phyloP scores from a whole-genome alignment of 225 moss, liverwort and hornwort species.

The Marchantia polymorpha region DNA sequence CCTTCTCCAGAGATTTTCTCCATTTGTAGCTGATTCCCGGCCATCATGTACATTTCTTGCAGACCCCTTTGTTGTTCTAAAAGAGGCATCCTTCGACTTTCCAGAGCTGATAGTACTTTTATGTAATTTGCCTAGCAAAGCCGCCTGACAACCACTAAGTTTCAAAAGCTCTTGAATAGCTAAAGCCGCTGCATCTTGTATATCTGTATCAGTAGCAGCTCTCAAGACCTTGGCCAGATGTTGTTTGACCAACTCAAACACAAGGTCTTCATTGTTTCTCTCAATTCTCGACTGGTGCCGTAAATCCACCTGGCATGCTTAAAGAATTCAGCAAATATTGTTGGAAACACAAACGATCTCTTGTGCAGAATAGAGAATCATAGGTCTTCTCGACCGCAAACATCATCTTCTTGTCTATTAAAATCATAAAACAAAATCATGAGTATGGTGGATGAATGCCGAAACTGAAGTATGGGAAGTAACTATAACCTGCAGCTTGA shows the following conservation, averaged over 20 bases:
- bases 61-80: constrained; percentile 21
- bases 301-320: constrained; percentile 62
- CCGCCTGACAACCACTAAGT: constrained; percentile 74
- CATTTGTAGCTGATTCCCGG: constrained; percentile 47
- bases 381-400: background rate
- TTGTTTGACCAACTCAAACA: constrained; percentile 88
- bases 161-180: constrained; percentile 96
- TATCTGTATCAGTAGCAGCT: constrained; percentile 86
- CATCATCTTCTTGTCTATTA: no score
- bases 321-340: background rate
- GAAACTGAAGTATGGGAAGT: background rate
- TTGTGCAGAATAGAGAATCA: background rate
- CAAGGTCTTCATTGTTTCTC: constrained; percentile 81
- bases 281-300: constrained; percentile 84
- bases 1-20: constrained; percentile 88
- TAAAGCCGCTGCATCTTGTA: constrained; percentile 91
- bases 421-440: no score
- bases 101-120: constrained; percentile 31
- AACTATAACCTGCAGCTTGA: constrained; percentile 74
- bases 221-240: constrained; percentile 89
- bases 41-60: constrained; percentile 18
- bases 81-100: constrained; percentile 29
- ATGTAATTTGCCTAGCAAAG: constrained; percentile 47
- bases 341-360: background rate
- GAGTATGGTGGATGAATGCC: no score